Conservation (phyloP, 2,329 filamentous ascomycete species). For the Emergomyces africanus region DNA sequence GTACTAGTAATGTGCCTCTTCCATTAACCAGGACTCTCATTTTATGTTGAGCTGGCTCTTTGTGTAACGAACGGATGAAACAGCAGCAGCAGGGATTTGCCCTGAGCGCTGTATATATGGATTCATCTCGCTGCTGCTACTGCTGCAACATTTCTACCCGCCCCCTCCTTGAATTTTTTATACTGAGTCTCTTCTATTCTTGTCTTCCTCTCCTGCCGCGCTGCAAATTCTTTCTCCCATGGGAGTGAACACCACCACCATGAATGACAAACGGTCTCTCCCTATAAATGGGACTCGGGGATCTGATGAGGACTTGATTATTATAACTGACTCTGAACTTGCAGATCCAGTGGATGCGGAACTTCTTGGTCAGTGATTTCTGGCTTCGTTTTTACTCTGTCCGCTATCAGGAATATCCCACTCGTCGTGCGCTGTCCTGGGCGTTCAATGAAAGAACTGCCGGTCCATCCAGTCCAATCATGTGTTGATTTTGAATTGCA, state of each 20-base stretch:
- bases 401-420: no score
- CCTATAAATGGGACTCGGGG: neutral
- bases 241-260: neutral
- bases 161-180: neutral
- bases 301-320: neutral
- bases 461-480: no score
- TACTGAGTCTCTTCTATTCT: neutral
- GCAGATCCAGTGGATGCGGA: conserved; percentile 15
- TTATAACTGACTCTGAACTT: conserved; percentile 6
- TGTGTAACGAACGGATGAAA: neutral
- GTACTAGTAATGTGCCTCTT: no score
- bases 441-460: no score
- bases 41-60: neutral
- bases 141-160: neutral
- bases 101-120: neutral
- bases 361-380: conserved; percentile 14
- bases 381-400: neutral
- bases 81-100: neutral
- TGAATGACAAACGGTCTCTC: neutral
- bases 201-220: neutral
- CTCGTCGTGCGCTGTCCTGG: no score
- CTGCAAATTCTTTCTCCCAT: neutral
- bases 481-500: no score
- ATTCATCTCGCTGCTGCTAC: neutral
- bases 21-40: neutral